These are phyloP conservation scores for Takashimella koratensis DNA, from an alignment of 1,284 basidiomycete species.

Conservation along the genomic window DNA sequence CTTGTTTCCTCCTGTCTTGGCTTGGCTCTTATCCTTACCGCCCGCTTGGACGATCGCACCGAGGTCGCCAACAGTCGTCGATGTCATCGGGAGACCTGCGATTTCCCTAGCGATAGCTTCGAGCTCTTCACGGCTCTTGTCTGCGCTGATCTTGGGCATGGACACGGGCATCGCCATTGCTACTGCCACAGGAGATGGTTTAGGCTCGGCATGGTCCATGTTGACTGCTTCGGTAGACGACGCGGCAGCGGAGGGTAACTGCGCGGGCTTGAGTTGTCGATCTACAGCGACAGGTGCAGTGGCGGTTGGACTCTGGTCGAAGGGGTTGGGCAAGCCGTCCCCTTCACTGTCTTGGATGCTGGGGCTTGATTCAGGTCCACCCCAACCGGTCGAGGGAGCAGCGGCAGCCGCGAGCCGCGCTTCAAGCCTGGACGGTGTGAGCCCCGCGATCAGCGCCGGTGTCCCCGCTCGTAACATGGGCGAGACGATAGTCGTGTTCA, in stretches of 20 bases:
- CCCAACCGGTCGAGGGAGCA: neutral
- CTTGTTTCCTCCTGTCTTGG: conserved; percentile 44
- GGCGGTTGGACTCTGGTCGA: neutral
- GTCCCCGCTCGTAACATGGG: neutral
- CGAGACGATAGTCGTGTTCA: conserved; percentile 56
- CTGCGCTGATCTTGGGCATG: neutral
- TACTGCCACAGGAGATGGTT: too few species aligned
- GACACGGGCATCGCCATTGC: too few species aligned
- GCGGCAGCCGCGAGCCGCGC: neutral
- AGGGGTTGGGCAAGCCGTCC: neutral
- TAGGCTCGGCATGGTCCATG: neutral
- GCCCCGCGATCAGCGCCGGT: neutral
- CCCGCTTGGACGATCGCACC: neutral
- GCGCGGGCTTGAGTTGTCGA: too few species aligned
- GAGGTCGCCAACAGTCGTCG: neutral
- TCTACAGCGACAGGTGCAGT: too few species aligned
- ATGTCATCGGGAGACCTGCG: neutral
- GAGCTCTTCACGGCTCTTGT: neutral
- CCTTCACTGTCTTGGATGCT: too few species aligned
- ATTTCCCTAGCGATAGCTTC: neutral
- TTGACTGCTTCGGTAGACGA: neutral
- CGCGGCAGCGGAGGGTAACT: neutral
- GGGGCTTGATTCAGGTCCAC: neutral
- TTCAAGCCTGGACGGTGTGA: neutral
- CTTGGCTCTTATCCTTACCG: neutral